phyloP scores from a whole-genome alignment of 2,329 filamentous ascomycete species.

The Fusarium hostae region DNA sequence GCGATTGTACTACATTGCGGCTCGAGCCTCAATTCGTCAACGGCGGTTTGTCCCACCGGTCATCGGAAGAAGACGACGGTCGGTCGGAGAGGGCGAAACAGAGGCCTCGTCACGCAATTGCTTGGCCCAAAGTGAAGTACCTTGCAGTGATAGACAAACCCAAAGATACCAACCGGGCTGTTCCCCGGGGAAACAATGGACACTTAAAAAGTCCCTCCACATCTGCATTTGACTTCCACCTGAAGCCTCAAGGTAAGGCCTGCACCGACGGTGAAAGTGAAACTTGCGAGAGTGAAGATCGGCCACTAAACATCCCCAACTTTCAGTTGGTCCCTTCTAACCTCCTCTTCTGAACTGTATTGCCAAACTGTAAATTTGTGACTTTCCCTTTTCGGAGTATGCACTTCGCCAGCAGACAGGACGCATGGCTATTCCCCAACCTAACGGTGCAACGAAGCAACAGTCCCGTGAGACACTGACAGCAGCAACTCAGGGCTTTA shows the following conservation, averaged over 20 bases:
- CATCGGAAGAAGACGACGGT: not conserved
- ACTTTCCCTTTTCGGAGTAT: constrained; percentile 16
- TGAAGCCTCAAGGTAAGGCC: not conserved
- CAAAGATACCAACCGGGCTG: not conserved
- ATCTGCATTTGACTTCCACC: not conserved
- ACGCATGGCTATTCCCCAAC: not conserved
- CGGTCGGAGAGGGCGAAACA: not conserved
- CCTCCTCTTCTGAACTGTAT: not conserved
- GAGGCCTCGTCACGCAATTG: not conserved
- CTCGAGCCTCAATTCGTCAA: constrained; percentile 1
- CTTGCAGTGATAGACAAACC: not conserved
- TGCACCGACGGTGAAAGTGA: constrained; percentile 8
- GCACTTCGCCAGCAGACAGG: constrained; percentile 3
- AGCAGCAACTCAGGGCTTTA: not conserved
- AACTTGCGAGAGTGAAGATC: constrained; percentile 14
- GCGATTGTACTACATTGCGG: not conserved
- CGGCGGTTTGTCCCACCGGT: not conserved
- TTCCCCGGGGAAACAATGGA: not conserved
- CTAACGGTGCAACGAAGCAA: not conserved
- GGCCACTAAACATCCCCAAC: constrained; percentile 6
- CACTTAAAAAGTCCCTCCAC: not conserved
- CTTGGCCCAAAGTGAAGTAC: not conserved
- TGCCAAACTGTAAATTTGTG: not conserved
- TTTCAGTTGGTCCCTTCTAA: not conserved
- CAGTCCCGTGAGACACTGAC: not conserved